These are phyloP conservation scores for Jamesozyma spencerorum DNA, from an alignment of 805 yeast genomes.

Conservation along the genomic window DNA sequence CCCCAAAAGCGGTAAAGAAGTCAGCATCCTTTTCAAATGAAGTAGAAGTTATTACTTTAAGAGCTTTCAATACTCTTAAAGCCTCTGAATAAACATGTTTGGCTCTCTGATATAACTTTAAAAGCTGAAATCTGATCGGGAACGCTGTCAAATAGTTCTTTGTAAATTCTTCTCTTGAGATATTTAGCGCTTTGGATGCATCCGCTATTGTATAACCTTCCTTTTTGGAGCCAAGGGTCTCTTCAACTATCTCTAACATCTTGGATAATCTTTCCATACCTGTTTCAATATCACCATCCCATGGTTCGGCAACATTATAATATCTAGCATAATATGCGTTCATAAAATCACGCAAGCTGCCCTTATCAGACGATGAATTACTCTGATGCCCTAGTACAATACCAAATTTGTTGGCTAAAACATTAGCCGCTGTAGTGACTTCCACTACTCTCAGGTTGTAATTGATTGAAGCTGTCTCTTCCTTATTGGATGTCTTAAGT, in stretches of 20 bases:
- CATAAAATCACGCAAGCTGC: conserved; percentile 57
- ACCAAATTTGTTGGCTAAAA: conserved; percentile 42
- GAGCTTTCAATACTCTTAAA: conserved; percentile 44
- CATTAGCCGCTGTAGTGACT: conserved; percentile 56
- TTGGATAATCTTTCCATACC: conserved; percentile 35
- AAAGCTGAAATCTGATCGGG: conserved; percentile 46
- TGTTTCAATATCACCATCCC: conserved; percentile 41
- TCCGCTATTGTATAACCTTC: conserved; percentile 45
- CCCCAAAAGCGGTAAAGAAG: conserved; percentile 40
- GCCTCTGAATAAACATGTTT: conserved; percentile 57
- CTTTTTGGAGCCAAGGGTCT: conserved; percentile 31
- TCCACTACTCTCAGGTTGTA: conserved; percentile 68
- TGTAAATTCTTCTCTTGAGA: conserved; percentile 35
- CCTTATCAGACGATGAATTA: conserved; percentile 30
- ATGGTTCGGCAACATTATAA: conserved; percentile 22
- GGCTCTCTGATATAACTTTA: conserved; percentile 48
- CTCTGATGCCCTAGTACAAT: conserved; percentile 40
- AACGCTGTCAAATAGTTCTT: conserved; percentile 38
- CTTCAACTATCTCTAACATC: conserved; percentile 39
- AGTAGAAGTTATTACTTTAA: conserved; percentile 31
- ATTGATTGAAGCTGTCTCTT: conserved; percentile 59
- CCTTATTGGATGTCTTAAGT: conserved; percentile 52
- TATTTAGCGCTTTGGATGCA: conserved; percentile 36
- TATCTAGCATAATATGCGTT: conserved; percentile 37
- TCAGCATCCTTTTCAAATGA: conserved; percentile 17